Conservation (phyloP, 2,329 filamentous ascomycete genomes). For the Cercospora sojina region DNA sequence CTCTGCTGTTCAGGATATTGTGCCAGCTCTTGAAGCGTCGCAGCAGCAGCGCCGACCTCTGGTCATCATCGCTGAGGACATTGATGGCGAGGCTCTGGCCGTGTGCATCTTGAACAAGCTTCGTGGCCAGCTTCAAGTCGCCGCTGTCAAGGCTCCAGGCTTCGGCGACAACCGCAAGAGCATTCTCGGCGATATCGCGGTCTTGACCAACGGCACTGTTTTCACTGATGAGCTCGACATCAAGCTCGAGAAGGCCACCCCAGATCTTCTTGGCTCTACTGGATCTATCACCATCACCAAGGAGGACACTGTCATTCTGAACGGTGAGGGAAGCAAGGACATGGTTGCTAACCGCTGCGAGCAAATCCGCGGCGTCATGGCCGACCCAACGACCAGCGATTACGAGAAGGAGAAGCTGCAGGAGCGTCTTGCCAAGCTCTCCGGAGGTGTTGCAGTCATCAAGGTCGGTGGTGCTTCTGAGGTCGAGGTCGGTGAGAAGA, state of each 20-base stretch:
- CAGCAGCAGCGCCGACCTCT: slow-evolving; percentile 93
- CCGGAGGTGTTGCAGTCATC: slow-evolving; percentile 97
- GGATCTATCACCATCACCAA: slow-evolving; percentile 99
- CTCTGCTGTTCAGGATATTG: slow-evolving; percentile 97
- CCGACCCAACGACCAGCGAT: slow-evolving; percentile 88
- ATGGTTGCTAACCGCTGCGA: slow-evolving; percentile 91
- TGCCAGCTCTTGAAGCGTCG: slow-evolving; percentile 94
- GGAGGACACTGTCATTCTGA: slow-evolving; percentile 98
- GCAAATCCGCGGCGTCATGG: slow-evolving; percentile 97
- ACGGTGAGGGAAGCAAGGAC: slow-evolving; percentile 95
- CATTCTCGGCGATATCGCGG: slow-evolving; percentile 92
- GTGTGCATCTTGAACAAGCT: slow-evolving; percentile 99
- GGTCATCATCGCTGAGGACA: slow-evolving; percentile 98
- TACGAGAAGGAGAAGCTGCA: slow-evolving; percentile 99
- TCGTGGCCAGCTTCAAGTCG: slow-evolving; percentile 97
- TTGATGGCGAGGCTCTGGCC: slow-evolving; percentile 95
- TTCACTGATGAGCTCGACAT: slow-evolving; percentile 98
- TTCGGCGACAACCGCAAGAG: slow-evolving; percentile 99
- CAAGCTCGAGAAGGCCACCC: slow-evolving; percentile 97
- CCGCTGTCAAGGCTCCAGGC: slow-evolving; percentile 96
- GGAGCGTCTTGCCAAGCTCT: slow-evolving; percentile 98
- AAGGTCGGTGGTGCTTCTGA: slow-evolving; percentile 97
- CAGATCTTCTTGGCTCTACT: slow-evolving; percentile 93
- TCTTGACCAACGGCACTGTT: slow-evolving; percentile 94
- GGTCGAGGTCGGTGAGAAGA: slow-evolving; percentile 99